A percentile compares a stretch with the other conserved stretches of the same genome.
These are phyloP conservation scores for Tripterygium wilfordii DNA, from an alignment of 177 flowering plant genomes.

Conservation along the genomic window DNA sequence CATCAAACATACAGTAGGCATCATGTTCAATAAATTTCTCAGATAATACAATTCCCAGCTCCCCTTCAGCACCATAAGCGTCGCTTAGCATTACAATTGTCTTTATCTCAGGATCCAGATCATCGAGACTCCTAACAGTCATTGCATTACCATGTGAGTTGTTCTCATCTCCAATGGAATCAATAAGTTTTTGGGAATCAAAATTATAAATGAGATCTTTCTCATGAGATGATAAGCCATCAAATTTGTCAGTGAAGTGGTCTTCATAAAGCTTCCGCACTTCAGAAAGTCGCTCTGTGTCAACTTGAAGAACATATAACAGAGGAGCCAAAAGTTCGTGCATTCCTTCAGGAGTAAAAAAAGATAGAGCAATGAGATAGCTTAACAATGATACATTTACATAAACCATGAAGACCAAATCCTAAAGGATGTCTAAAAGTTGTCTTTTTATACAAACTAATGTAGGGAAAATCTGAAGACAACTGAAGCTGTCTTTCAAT, in stretches of 20 bases:
- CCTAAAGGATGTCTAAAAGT: no score
- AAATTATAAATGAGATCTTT: conserved; percentile 47
- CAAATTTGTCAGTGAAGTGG: conserved; percentile 84
- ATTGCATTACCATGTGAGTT: conserved; percentile 22
- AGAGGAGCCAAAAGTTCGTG: conserved; percentile 96
- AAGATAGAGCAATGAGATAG: neutral
- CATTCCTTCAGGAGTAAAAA: conserved; percentile 56
- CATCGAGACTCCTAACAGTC: conserved; percentile 39
- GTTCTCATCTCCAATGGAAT: conserved; percentile 33
- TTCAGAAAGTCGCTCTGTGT: conserved; percentile 61
- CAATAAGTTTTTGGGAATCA: conserved; percentile 40
- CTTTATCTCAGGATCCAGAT: conserved; percentile 65
- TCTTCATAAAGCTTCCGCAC: conserved; percentile 68
- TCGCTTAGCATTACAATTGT: conserved; percentile 71
- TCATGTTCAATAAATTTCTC: conserved; percentile 95
- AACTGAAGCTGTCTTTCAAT: no score
- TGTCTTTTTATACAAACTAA: no score
- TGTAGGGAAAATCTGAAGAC: no score
- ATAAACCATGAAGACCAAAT: no score
- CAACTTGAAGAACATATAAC: conserved; percentile 85
- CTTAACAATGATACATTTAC: neutral
- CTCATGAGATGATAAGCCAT: conserved; percentile 57
- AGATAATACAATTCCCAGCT: conserved; percentile 80
- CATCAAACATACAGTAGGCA: conserved; percentile 95
- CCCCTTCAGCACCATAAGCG: conserved; percentile 98